phyloP scores from a whole-genome alignment of 75 land plant genomes.

The Selaginella tamariscina region DNA sequence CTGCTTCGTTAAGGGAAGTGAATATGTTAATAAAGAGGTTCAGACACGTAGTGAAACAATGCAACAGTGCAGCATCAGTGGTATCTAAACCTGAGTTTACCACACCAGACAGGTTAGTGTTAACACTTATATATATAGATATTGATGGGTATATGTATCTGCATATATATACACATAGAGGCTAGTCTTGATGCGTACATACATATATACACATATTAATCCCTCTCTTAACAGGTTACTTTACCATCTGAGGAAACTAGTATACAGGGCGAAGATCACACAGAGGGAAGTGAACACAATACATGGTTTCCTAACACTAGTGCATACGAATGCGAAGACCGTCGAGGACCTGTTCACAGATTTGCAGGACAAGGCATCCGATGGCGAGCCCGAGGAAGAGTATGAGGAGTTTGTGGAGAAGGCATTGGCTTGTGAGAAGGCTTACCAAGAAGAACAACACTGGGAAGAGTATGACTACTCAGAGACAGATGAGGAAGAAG shows the following conservation, averaged over 20 bases:
- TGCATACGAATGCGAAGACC: slow-evolving; percentile 2
- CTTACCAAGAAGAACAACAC: background rate
- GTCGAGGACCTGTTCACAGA: background rate
- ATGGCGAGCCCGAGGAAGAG: background rate
- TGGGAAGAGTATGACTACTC: background rate
- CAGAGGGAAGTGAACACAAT: slow-evolving; percentile 20
- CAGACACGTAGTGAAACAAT: slow-evolving; percentile 16
- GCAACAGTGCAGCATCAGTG: slow-evolving; percentile 13
- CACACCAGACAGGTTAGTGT: slow-evolving; percentile 27
- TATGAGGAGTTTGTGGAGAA: background rate
- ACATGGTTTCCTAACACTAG: slow-evolving; percentile 25
- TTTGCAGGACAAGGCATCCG: background rate
- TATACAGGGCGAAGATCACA: slow-evolving; percentile 23
- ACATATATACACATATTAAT: too few relatives aligned
- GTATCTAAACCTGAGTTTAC: slow-evolving; percentile 22
- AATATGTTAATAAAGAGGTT: slow-evolving; percentile 22
- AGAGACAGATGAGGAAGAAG: background rate
- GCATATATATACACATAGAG: too few relatives aligned
- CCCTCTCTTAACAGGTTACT: slow-evolving; percentile 16
- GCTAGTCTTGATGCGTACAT: too few relatives aligned
- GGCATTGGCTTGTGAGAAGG: background rate
- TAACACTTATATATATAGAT: too few relatives aligned
- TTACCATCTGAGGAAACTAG: slow-evolving; percentile 18
- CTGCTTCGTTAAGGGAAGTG: slow-evolving; percentile 24
- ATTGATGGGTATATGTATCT: too few relatives aligned